Evolutionary conservation across 805 yeast species (phyloP), one percentile per base, ranked within the genome.

Genomic region (Lipomyces lipofer): DNA sequence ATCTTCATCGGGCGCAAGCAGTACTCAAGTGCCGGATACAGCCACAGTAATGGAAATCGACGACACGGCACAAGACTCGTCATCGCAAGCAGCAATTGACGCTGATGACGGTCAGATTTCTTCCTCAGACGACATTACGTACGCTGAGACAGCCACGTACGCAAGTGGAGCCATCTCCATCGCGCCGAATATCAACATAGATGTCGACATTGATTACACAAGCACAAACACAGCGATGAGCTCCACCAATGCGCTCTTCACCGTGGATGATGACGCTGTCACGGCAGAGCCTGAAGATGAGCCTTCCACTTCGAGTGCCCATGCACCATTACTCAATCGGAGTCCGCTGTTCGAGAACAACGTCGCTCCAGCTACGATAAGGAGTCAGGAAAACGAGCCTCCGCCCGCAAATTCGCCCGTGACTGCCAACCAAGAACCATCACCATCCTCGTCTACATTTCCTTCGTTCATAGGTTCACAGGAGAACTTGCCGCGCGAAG

Each of bases 401-500:
- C 29, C n/a, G n/a, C 52, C 9, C 40, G 28, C 56, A 47, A n/a
- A 43, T 35, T 15, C n/a, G n/a, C n/a, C n/a, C n/a, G 56, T 24
- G 21, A n/a, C 19, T 28, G 24, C 21, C 9, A 28, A 22, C 12
- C 19, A 46, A 15, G 45, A 38, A n/a, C 29, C 22, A 24, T 30
- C 56, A 15, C 46, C 43, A 6, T 29, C 50, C 22, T 27, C 51
- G 15, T n/a, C 43, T 25, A 28, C 46, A 15, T 29, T 52, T 12
- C 51, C 58, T n/a, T 46, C 61, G 24, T 55, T 55, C 25, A 32
- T 56, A 12, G 51, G 53, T 5, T 21, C 53, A 5, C 59, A 57
- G 24, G 53, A 54, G 30, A 54, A 57, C 30, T 42, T 90, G 4
- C 97, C 97, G 1, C 80, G 88, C 52, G 95, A 88, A 59, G 97